These are phyloP conservation scores for Scheffersomyces amazonensis DNA, from an alignment of 805 yeast species.

Conservation along the genomic window DNA sequence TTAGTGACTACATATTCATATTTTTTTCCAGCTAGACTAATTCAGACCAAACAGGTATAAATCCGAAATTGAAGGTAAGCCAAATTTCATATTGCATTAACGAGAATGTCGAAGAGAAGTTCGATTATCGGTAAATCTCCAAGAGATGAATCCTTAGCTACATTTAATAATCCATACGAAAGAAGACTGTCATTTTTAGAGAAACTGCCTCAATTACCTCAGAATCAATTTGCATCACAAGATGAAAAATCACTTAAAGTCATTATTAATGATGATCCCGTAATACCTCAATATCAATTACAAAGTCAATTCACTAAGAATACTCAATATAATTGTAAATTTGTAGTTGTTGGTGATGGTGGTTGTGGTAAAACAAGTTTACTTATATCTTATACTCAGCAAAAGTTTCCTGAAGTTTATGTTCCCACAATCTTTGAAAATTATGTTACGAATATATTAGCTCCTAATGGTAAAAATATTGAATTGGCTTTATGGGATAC, in stretches of 20 bases:
- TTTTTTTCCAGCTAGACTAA: too few relatives aligned
- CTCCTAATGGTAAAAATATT: constrained; percentile 72
- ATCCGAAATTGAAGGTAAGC: too few relatives aligned
- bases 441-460: constrained; percentile 62
- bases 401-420: constrained; percentile 66
- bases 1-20: too few relatives aligned
- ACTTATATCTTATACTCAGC: constrained; percentile 63
- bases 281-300: constrained; percentile 32
- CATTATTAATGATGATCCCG: constrained; percentile 35
- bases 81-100: too few relatives aligned
- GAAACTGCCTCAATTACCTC: constrained; percentile 15
- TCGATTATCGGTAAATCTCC: constrained; percentile 5
- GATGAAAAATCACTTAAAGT: constrained; percentile 22
- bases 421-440: constrained; percentile 85
- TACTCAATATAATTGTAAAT: constrained; percentile 38
- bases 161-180: constrained; percentile 24
- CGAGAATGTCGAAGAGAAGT: constrained; percentile 3
- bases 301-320: constrained; percentile 20
- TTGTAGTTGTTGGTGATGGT: constrained; percentile 87
- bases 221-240: constrained; percentile 18
- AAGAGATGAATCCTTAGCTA: not conserved
- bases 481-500: constrained; percentile 86
- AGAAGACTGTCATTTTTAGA: too few relatives aligned
- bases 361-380: constrained; percentile 89
- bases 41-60: too few relatives aligned